These are phyloP conservation scores for Poa pratensis DNA, from an alignment of 176 grass and related monocot genomes.

Conservation along the genomic window DNA sequence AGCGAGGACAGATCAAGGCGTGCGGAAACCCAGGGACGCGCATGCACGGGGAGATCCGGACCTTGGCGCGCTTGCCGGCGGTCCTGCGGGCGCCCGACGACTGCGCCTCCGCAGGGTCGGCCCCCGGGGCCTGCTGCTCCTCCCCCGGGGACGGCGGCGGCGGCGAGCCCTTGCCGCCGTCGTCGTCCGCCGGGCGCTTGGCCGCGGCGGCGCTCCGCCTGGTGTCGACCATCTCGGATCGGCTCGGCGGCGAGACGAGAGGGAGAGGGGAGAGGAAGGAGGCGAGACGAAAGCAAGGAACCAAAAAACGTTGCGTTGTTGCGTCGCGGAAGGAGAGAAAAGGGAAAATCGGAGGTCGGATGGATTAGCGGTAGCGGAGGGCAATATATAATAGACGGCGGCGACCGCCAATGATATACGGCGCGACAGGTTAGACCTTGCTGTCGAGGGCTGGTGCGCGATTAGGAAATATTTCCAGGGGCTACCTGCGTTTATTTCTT, in stretches of 20 bases:
- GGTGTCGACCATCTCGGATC: slow-evolving; percentile 61
- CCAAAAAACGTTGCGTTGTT: slow-evolving; percentile 6
- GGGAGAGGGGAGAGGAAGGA: background rate
- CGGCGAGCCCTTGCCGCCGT: slow-evolving; percentile 29
- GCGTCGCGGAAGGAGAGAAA: background rate
- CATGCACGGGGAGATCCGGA: slow-evolving; percentile 51
- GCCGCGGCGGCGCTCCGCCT: slow-evolving; percentile 57
- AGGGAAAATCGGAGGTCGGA: background rate
- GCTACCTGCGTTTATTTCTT: background rate
- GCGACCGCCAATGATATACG: slow-evolving; percentile 15
- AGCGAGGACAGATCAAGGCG: slow-evolving; percentile 38
- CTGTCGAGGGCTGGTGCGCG: background rate
- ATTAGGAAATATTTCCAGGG: background rate
- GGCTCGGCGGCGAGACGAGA: slow-evolving; percentile 53
- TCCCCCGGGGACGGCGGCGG: background rate
- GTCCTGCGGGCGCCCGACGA: slow-evolving; percentile 39
- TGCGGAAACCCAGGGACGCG: background rate
- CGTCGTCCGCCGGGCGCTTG: slow-evolving; percentile 46
- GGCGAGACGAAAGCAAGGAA: slow-evolving; percentile 34
- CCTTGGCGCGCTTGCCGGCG: slow-evolving; percentile 56
- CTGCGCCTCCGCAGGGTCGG: slow-evolving; percentile 12
- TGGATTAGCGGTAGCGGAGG: slow-evolving; percentile 12
- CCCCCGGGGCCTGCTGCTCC: slow-evolving; percentile 1
- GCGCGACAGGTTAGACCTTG: slow-evolving; percentile 48
- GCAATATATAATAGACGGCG: slow-evolving; percentile 15